Base-by-base conservation (phyloP, 345 rosid species). In the Toxicodendron radicans region DNA sequence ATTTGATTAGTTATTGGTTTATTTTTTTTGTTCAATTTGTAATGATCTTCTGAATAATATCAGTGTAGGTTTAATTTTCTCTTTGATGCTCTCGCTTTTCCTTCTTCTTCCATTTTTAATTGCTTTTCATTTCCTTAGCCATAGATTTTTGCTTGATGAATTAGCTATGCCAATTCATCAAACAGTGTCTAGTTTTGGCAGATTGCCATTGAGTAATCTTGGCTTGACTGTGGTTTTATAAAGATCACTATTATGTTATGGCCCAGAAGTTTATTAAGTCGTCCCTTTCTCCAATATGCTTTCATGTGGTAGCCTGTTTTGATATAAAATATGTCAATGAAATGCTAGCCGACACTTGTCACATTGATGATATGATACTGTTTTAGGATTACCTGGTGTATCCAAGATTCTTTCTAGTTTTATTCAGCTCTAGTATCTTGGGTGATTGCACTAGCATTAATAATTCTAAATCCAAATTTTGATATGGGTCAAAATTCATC, bases 1-100 rank as follows among this genome's bases (percentile, higher is more conserved):
- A 79, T 68, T 54, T 66, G 2, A 68, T 71, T 68, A 23, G 38
- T 23, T 59, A 21, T 64, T 52, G 17, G 3, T 27, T 65, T 24
- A 12, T 41, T 5, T 12, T 63, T 66, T 76, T 60, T 63, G 58
- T 58, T 66, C 43, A 48, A 16, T 59, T 2, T 7, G 35, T 38
- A 33, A 52, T 72, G 35, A 58, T 7, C 59, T 64, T 52, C 13
- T 56, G 6, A 23, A 59, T 14, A 69, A 54, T 30, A 52, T 27
- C 30, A 45, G 52, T 17, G 33, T 14, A 61, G 45, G 14, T 20
- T 54, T 32, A 9, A 54, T 63, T 38, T 76, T 43, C 27, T 70
- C 30, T 64, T 48, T 38, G 43, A 5, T 38, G 43, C 43, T 38
- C 43, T 52, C 24, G 10, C 38, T 17, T 27, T 56, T 70, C 66